Percentiles rank a stretch among this genome's conserved stretches.
phyloP scores from a whole-genome alignment of 768 basidiomycete genomes.

The Kwoniella sp. region DNA sequence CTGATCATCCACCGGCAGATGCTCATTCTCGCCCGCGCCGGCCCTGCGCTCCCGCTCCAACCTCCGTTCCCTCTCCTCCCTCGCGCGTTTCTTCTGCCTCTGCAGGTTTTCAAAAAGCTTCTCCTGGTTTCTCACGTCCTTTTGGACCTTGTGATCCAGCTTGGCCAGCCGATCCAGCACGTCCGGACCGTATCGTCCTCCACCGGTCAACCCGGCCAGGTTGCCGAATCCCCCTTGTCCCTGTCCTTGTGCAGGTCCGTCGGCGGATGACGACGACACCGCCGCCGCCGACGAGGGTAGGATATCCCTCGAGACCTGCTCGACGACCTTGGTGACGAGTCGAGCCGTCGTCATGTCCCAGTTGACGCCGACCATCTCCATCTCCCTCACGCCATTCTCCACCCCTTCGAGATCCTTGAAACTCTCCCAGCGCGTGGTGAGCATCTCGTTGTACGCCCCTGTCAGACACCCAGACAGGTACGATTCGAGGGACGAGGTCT shows the following conservation, averaged over 20 bases:
- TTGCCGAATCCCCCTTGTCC: background rate
- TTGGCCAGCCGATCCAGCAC: conserved; percentile 19
- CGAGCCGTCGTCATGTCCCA: conserved; percentile 61
- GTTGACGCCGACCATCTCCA: conserved; percentile 72
- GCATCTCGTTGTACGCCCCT: conserved; percentile 78
- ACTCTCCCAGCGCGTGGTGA: conserved; percentile 75
- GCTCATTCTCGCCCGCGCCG: too few species aligned
- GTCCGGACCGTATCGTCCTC: conserved; percentile 17
- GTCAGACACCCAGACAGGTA: conserved; percentile 89
- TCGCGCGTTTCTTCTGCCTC: conserved; percentile 14
- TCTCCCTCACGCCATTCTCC: conserved; percentile 68
- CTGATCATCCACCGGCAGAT: too few species aligned
- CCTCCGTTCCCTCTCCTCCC: conserved; percentile 11
- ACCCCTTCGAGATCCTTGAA: conserved; percentile 80
- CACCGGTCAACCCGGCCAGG: background rate
- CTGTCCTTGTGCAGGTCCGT: background rate
- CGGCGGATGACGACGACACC: background rate
- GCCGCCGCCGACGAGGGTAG: conserved; percentile 1
- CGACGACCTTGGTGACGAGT: conserved; percentile 61
- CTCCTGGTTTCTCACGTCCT: conserved; percentile 32
- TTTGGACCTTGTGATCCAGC: conserved; percentile 34
- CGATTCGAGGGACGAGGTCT: conserved; percentile 66
- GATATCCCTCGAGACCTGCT: conserved; percentile 54
- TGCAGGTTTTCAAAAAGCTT: conserved; percentile 13
- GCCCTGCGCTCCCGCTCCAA: background rate